Percentiles rank a stretch among this genome's conserved stretches.
Evolutionary conservation across 257 asterid genomes (phyloP).

Genomic region (Solanum bukasovii): DNA sequence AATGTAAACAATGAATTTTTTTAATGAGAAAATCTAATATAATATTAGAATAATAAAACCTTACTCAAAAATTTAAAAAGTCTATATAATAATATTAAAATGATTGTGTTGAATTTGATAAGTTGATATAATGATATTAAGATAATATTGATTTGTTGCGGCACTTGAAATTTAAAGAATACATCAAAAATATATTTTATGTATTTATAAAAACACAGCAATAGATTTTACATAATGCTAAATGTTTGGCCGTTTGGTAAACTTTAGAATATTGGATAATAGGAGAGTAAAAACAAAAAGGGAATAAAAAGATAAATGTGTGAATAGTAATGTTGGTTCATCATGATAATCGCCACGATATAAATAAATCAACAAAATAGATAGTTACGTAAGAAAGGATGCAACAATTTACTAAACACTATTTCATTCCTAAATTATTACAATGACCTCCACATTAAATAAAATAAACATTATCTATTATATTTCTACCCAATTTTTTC

Average conservation of each 20-base stretch:
- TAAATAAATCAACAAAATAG: not conserved
- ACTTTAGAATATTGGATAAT: too few relatives aligned
- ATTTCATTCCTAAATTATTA: not conserved
- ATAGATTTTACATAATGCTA: not conserved
- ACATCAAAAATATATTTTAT: not conserved
- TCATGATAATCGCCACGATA: too few relatives aligned
- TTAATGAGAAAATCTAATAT: too few relatives aligned
- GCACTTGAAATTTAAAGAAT: not conserved
- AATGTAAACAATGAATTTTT: too few relatives aligned
- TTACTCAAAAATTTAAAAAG: not conserved
- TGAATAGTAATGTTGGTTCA: not conserved
- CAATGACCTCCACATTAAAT: not conserved
- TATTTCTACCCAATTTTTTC: too few relatives aligned
- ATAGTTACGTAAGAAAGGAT: too few relatives aligned
- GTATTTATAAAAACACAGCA: not conserved
- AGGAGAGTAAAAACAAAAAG: too few relatives aligned
- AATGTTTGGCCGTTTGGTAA: not conserved
- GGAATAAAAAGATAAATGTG: not conserved
- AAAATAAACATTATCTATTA: not conserved
- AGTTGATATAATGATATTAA: not conserved
- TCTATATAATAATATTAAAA: too few relatives aligned
- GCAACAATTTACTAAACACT: not conserved
- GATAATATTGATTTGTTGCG: too few relatives aligned
- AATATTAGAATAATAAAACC: too few relatives aligned
- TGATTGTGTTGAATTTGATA: too few relatives aligned